Percentiles rank a stretch among this genome's conserved stretches.
Evolutionary conservation across 2,329 filamentous ascomycete species (phyloP).

Genomic region (Exophiala sideris): DNA sequence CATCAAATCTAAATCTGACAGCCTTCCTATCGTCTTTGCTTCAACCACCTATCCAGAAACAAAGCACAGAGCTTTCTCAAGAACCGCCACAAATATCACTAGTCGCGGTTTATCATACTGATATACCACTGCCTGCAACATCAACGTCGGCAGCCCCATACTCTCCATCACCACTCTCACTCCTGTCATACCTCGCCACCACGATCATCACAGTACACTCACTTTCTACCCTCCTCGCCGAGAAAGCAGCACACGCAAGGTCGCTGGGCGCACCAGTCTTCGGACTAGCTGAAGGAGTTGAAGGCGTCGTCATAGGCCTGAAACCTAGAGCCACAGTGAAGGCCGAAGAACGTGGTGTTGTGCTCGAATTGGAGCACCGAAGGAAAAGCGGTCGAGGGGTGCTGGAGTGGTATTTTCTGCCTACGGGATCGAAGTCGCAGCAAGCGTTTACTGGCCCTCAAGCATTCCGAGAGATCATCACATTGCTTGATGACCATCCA

Average conservation of each 20-base stretch:
- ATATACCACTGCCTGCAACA: slow-evolving; percentile 58
- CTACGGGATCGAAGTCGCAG: slow-evolving; percentile 25
- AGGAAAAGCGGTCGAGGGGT: slow-evolving; percentile 77
- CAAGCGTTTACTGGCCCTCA: slow-evolving; percentile 40
- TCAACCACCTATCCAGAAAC: slow-evolving; percentile 46
- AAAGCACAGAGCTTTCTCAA: slow-evolving; percentile 1
- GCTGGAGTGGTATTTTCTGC: slow-evolving; percentile 63
- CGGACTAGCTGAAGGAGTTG: slow-evolving; percentile 71
- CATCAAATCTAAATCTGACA: slow-evolving; percentile 51
- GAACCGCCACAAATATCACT: slow-evolving; percentile 57
- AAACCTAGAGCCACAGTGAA: slow-evolving; percentile 20
- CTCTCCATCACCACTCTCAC: slow-evolving; percentile 65
- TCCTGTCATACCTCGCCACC: slow-evolving; percentile 83
- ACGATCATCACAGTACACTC: slow-evolving; percentile 72
- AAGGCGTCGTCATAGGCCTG: slow-evolving; percentile 73
- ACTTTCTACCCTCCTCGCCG: slow-evolving; percentile 69
- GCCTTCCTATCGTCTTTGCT: slow-evolving; percentile 69
- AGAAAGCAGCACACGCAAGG: slow-evolving; percentile 71
- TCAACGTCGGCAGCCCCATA: slow-evolving; percentile 32
- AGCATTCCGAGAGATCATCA: slow-evolving; percentile 48
- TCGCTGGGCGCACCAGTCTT: slow-evolving; percentile 73
- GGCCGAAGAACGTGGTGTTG: slow-evolving; percentile 52
- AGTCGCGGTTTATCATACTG: slow-evolving; percentile 76
- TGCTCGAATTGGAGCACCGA: slow-evolving; percentile 82
- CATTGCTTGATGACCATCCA: slow-evolving; percentile 73